Conservation (phyloP, 2,329 filamentous ascomycete species). For the Colletotrichum coccodes region DNA sequence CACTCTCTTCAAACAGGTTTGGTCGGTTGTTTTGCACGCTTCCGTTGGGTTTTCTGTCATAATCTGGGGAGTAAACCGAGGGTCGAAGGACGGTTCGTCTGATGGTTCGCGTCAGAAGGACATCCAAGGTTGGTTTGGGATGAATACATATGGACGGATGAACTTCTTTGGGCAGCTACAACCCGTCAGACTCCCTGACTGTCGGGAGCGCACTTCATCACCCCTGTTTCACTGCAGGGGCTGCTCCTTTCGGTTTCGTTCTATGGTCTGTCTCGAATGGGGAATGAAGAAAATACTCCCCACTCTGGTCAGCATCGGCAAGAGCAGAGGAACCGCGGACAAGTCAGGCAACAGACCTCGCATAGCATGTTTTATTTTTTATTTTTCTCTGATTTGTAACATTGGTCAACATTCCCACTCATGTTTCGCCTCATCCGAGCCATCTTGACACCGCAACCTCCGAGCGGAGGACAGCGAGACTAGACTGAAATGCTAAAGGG, state of each 20-base stretch:
- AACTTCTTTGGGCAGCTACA: neutral
- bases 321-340: neutral
- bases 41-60: neutral
- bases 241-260: constrained; percentile 12
- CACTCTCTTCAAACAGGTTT: neutral
- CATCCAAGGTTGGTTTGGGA: too few species aligned
- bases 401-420: neutral
- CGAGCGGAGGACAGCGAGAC: neutral
- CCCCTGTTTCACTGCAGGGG: constrained; percentile 6
- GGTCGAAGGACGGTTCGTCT: neutral
- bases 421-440: neutral
- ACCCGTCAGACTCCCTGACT: neutral
- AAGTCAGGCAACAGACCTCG: constrained; percentile 11
- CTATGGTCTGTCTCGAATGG: neutral
- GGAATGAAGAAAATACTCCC: neutral
- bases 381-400: too few species aligned
- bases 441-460: too few species aligned
- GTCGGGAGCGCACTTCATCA: neutral
- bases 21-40: neutral
- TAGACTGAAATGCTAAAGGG: neutral
- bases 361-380: neutral
- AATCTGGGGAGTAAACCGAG: neutral
- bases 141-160: neutral
- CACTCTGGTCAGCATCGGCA: constrained; percentile 12
- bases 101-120: neutral